Base-by-base conservation (phyloP, 2,329 filamentous ascomycete genomes). In the Fusarium duplospermum region DNA sequence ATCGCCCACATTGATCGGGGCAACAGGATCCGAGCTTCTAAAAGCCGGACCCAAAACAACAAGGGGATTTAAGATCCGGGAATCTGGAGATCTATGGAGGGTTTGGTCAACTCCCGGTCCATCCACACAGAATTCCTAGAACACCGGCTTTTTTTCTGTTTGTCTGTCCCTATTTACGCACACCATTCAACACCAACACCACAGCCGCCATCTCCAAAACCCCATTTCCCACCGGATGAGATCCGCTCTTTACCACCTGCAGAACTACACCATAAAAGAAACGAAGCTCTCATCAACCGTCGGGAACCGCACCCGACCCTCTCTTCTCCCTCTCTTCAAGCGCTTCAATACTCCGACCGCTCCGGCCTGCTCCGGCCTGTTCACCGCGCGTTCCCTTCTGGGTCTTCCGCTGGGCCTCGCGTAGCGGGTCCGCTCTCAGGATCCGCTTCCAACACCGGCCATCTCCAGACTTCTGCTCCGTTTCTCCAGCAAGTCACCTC, bases 331-430 rank as follows among this genome's bases (percentile, higher is more conserved):
- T 64, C 42, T 18, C 62, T 64, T 60, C 22, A 45, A 56, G 59
- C 66, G 64, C 45, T 67, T 58, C 35, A 22, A 62, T 64, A 56
- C 52, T 68, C 27, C 62, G 64, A 65, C 67, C 35, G 66, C 60
- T 71, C 76, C 76, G 76, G 76, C 70, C 66, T 69, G 68, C 70
- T 77, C 75, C 76, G 76, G 67, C 64, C 57, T 65, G 56, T 70
- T 68, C 66, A 75, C 74, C 74, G 69, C 70, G 64, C 52, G 60
- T 70, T 52, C 42, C 52, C 58, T 52, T 67, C 35, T 70, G 65
- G 65, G 62, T 67, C 72, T 67, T 75, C 72, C 72, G 69, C 69
- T 67, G 62, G 72, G 62, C 72, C 66, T 75, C 60, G 50, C 56
- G 57, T 57, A 74, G 71, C 71, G 71, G 72, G 65, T 69, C 73